Evolutionary conservation across 352 stramenopile species (phyloP).

Genomic region (Pythium monospermum): DNA sequence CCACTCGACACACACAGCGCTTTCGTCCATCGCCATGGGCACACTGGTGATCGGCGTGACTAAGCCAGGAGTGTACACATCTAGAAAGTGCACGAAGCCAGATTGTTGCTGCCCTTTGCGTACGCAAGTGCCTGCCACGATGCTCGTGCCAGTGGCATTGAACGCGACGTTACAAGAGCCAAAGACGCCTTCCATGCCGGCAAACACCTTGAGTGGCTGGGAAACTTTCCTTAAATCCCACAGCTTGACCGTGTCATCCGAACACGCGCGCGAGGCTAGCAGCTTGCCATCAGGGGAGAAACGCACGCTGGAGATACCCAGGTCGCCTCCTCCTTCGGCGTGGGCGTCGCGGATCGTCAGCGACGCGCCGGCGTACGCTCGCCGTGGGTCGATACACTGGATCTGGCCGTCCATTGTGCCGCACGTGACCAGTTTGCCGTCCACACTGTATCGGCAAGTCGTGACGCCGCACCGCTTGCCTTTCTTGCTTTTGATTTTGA

Average conservation of each 20-base stretch:
- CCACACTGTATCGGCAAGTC: conserved; percentile 59
- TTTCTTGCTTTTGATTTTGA: conserved; percentile 79
- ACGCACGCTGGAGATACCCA: conserved; percentile 64
- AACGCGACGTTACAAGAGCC: conserved; percentile 79
- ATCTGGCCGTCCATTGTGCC: conserved; percentile 77
- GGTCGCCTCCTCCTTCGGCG: conserved; percentile 57
- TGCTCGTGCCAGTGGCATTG: conserved; percentile 61
- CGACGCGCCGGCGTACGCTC: conserved; percentile 55
- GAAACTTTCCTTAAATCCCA: conserved; percentile 72
- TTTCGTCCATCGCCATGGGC: conserved; percentile 77
- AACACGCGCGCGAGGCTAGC: conserved; percentile 63
- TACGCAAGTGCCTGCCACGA: conserved; percentile 69
- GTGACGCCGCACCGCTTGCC: conserved; percentile 72
- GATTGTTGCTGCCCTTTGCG: conserved; percentile 46
- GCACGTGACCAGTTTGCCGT: conserved; percentile 54
- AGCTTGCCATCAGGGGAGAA: conserved; percentile 67
- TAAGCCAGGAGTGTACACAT: conserved; percentile 58
- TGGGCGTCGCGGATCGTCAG: conserved; percentile 67
- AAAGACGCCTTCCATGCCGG: conserved; percentile 59
- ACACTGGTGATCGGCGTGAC: conserved; percentile 49
- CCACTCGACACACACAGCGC: conserved; percentile 80
- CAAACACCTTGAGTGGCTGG: conserved; percentile 57
- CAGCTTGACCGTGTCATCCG: conserved; percentile 77
- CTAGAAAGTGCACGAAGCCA: conserved; percentile 66
- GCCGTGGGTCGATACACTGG: conserved; percentile 71